Evolutionary conservation across 2,329 filamentous ascomycete genomes (phyloP).

Genomic region (Beauveria pseudobassiana): DNA sequence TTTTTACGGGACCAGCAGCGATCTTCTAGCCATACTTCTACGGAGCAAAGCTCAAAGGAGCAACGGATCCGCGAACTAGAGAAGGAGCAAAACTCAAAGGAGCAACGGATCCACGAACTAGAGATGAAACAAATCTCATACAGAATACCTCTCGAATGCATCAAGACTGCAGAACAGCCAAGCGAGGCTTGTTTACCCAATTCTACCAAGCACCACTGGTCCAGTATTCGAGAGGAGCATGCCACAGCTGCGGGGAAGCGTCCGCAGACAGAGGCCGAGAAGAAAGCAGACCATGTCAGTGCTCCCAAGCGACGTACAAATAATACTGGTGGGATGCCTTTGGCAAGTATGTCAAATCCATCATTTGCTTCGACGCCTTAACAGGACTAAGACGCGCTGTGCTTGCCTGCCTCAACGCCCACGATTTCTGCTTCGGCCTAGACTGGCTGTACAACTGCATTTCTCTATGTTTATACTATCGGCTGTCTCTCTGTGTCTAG

Average conservation of each 20-base stretch:
- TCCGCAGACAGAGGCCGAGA: background rate
- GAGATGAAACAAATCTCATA: background rate
- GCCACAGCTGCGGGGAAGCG: background rate
- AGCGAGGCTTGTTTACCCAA: background rate
- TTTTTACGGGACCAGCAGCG: too few species aligned
- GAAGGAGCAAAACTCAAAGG: background rate
- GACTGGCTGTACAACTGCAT: too few species aligned
- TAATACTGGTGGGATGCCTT: background rate
- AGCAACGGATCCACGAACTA: background rate
- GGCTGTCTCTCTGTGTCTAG: too few species aligned
- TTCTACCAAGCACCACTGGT: background rate
- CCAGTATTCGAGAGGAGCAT: background rate
- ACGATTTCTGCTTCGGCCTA: background rate
- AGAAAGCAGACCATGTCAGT: background rate
- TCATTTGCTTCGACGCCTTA: background rate
- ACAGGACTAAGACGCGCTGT: background rate
- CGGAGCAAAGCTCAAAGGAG: background rate
- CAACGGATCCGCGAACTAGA: background rate
- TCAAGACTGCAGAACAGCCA: background rate
- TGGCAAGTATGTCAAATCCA: background rate
- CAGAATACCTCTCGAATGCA: background rate
- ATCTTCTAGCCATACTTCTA: too few species aligned
- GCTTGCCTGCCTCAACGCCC: background rate
- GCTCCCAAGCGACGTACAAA: background rate
- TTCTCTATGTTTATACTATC: too few species aligned